Conservation (phyloP, 257 asterid species). For the Primulina eburnea region DNA sequence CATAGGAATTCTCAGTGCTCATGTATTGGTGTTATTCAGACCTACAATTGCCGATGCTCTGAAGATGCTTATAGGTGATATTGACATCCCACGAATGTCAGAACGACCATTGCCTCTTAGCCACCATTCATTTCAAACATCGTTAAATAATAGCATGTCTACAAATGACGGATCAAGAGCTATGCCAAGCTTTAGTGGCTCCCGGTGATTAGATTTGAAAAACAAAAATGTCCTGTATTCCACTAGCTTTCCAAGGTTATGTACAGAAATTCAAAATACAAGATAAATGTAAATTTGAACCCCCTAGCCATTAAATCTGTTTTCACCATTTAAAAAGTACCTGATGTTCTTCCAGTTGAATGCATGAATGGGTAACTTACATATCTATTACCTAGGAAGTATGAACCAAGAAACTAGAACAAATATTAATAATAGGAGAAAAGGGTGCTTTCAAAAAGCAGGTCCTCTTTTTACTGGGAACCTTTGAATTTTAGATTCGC, state of each 20-base stretch:
- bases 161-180: slow-evolving; percentile 19
- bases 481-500: background rate
- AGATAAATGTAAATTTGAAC: background rate
- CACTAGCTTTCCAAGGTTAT: background rate
- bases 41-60: slow-evolving; percentile 57
- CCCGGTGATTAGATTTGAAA: background rate
- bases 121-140: slow-evolving; percentile 27
- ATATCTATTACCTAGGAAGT: background rate
- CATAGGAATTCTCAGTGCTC: slow-evolving; percentile 61
- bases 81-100: slow-evolving; percentile 49
- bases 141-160: slow-evolving; percentile 17
- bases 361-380: background rate
- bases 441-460: background rate
- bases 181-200: slow-evolving; percentile 15
- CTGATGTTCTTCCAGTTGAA: background rate
- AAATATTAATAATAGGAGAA: background rate
- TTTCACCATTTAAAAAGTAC: background rate
- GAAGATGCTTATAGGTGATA: slow-evolving; percentile 69
- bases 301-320: background rate
- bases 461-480: background rate
- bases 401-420: background rate
- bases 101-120: slow-evolving; percentile 51
- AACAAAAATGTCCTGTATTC: background rate
- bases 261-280: background rate
- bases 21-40: slow-evolving; percentile 60